phyloP scores from a whole-genome alignment of 148 eudicot genomes.

The Oxyria digyna region DNA sequence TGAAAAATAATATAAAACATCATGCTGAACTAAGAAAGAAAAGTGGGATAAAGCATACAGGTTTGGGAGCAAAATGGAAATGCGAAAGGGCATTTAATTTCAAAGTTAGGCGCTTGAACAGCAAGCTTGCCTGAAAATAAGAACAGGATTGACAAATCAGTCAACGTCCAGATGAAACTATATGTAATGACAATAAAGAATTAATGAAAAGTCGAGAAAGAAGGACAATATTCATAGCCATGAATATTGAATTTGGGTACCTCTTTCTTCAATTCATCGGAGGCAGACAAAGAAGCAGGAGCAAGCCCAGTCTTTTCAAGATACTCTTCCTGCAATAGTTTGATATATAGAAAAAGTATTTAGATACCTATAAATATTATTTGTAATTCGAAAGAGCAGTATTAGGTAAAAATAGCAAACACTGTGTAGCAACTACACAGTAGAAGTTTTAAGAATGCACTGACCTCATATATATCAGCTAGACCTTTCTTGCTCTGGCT shows the following conservation, averaged over 20 bases:
- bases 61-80: constrained; percentile 97
- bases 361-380: neutral
- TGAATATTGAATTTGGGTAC: constrained; percentile 19
- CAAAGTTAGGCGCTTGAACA: constrained; percentile 69
- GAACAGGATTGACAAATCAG: neutral
- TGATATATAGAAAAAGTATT: neutral
- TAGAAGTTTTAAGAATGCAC: constrained; percentile 2
- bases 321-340: constrained; percentile 70
- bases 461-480: constrained; percentile 85
- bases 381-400: neutral
- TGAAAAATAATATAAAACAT: neutral
- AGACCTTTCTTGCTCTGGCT: constrained; percentile 92
- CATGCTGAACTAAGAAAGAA: neutral
- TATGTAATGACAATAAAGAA: neutral
- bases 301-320: constrained; percentile 78
- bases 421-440: neutral
- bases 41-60: constrained; percentile 32
- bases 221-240: neutral
- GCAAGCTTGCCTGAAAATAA: constrained; percentile 47
- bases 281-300: constrained; percentile 44
- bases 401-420: neutral
- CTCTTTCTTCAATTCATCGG: constrained; percentile 84
- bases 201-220: neutral
- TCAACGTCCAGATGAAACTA: neutral
- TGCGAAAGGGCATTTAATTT: constrained; percentile 96